These are phyloP conservation scores for Ceratocystiopsis brevicomis DNA, from an alignment of 2,329 filamentous ascomycete species.

Conservation along the genomic window DNA sequence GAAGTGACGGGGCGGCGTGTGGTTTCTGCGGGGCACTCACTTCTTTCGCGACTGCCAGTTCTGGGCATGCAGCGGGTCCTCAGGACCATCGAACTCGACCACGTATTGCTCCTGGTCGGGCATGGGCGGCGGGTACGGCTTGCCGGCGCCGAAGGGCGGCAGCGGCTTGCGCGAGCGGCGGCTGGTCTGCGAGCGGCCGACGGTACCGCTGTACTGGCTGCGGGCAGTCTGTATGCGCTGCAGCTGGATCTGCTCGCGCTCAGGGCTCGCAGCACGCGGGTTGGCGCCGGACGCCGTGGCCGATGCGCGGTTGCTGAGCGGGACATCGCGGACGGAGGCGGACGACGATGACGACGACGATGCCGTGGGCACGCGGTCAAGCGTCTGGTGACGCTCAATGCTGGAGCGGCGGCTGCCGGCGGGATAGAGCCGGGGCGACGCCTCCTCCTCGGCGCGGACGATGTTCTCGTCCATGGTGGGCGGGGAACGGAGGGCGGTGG, in stretches of 20 bases:
- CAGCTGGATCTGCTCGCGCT: conserved; percentile 48
- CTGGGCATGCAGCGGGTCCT: conserved; percentile 70
- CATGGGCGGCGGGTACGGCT: conserved; percentile 50
- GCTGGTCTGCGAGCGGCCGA: conserved; percentile 33
- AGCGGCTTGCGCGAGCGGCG: conserved; percentile 35
- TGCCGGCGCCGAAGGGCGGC: conserved; percentile 54
- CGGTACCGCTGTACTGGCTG: conserved; percentile 53
- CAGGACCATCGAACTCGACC: conserved; percentile 66
- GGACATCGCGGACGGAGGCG: conserved; percentile 19
- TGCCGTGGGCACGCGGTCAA: conserved; percentile 39
- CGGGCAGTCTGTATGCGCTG: conserved; percentile 52
- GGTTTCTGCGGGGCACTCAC: conserved; percentile 26
- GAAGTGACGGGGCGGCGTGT: too few species aligned
- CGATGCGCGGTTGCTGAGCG: neutral
- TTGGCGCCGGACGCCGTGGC: conserved; percentile 29
- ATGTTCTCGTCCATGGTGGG: conserved; percentile 36
- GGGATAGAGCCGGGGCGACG: conserved; percentile 19
- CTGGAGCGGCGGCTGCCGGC: conserved; percentile 7
- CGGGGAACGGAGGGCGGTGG: conserved; percentile 12
- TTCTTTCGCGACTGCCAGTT: conserved; percentile 75
- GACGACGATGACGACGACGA: conserved; percentile 30
- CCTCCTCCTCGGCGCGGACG: conserved; percentile 33
- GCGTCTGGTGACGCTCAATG: conserved; percentile 26
- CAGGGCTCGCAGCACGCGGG: conserved; percentile 29
- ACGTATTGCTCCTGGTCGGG: conserved; percentile 56